Base-by-base conservation (phyloP, 805 yeast species). In the Brettanomyces bruxellensis region DNA sequence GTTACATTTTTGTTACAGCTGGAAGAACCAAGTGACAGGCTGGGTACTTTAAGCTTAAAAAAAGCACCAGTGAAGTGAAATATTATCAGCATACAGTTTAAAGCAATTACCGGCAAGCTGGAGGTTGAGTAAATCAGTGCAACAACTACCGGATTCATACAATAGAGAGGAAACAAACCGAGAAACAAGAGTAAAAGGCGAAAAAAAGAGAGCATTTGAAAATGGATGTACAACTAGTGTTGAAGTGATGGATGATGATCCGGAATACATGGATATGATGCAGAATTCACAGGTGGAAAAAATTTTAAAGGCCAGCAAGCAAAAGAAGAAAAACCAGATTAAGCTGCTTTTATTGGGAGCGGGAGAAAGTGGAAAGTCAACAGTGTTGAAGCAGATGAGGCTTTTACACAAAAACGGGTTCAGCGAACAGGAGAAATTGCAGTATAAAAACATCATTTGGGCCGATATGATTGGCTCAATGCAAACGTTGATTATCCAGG, bases 341-440 rank as follows among this genome's bases (percentile, higher is more conserved):
- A 87, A 83, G 60, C 69, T 91, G 50, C 65, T 91, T 37, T 69
- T 91, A n/a, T 66, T 89, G 34, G 96, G 98, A 38, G 86, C 98
- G 0, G 98, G 97, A 4, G 98, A 90, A 60, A 81, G 91, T 44
- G 97, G 98, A 5, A 90, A 90, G 61, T 85, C 95, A 2, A 90
- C 98, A 0, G 95, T 90, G 5, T 67, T 90, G 53, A 90, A 90
- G 63, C 97, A 90, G 61, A 75, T 90, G 79, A 79, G 85, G 55
- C 70, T 93, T 14, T 64, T 89, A 38, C 97, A 93, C 61, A 85
- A 87, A 49, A 83, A 85, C 40, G 95, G 95, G 2, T 93, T 91
- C 66, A 71, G 85, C 1, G 76, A 75, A 43, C 84, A 80, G 51
- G 98, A 93, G 62, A 71, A 95, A 45, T 56, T 71, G 40, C 90